A percentile compares a stretch with the other conserved stretches of the same genome.
Conservation (phyloP, 306 rosid genomes). For the Gleditsia sinensis region DNA sequence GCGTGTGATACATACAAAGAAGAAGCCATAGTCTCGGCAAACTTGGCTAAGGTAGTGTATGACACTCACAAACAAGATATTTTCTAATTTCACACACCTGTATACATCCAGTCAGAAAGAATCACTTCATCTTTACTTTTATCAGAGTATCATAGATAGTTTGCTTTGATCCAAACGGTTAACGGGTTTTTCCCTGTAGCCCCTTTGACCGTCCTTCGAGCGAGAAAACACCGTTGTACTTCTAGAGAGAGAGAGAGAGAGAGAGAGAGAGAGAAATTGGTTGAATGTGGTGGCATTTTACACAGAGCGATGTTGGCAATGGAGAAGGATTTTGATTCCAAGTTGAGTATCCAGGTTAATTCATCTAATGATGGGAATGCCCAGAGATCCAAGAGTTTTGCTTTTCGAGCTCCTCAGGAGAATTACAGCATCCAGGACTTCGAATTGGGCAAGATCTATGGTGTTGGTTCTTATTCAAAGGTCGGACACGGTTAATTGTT, state of each 20-base stretch:
- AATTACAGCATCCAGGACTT: conserved; percentile 80
- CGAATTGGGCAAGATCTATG: conserved; percentile 96
- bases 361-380: conserved; percentile 65
- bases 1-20: too few species aligned
- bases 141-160: conserved; percentile 1
- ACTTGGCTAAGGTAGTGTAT: too few species aligned
- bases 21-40: too few species aligned
- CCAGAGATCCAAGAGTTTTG: conserved; percentile 82
- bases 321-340: conserved; percentile 97
- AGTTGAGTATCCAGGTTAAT: conserved; percentile 74
- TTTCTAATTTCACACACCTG: conserved; percentile 38
- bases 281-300: conserved; percentile 41
- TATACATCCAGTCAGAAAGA: conserved; percentile 37
- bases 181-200: background rate
- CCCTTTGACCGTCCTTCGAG: conserved; percentile 38
- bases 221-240: conserved; percentile 42
- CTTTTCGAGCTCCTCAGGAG: conserved; percentile 97
- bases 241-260: too few species aligned
- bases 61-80: too few species aligned
- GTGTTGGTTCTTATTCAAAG: conserved; percentile 98
- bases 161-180: conserved; percentile 47
- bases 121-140: conserved; percentile 46
- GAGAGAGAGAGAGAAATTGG: conserved; percentile 49
- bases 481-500: conserved; percentile 34
- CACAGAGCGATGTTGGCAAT: conserved; percentile 76